Evolutionary conservation across 2,329 filamentous ascomycete genomes (phyloP).

Genomic region (Microsporum audouinii): DNA sequence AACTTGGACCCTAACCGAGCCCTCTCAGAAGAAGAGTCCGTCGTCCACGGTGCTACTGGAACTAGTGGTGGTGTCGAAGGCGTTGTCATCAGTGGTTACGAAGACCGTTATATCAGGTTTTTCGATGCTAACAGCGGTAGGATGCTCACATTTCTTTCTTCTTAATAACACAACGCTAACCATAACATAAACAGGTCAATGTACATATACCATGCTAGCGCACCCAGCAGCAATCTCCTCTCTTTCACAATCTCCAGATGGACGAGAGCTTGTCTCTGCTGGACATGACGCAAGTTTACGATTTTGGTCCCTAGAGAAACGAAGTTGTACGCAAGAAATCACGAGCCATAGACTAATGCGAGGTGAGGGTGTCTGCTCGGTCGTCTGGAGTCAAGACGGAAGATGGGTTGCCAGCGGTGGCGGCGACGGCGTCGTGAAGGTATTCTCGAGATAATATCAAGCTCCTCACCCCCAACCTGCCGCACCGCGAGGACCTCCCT

Average conservation of each 20-base stretch:
- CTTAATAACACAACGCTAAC: constrained; percentile 14
- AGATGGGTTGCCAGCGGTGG: constrained; percentile 90
- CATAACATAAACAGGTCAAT: constrained; percentile 59
- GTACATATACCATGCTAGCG: constrained; percentile 96
- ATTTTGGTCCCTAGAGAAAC: constrained; percentile 95
- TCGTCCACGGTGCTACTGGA: constrained; percentile 70
- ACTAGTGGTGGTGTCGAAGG: constrained; percentile 76
- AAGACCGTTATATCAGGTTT: constrained; percentile 91
- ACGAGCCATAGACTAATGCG: constrained; percentile 88
- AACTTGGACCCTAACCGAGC: constrained; percentile 51
- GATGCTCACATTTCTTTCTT: constrained; percentile 27
- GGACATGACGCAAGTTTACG: constrained; percentile 91
- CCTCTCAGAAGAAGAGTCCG: constrained; percentile 57
- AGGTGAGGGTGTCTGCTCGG: constrained; percentile 85
- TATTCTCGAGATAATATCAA: constrained; percentile 45
- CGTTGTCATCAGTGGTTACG: constrained; percentile 89
- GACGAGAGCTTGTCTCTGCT: constrained; percentile 84
- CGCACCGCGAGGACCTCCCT: background rate
- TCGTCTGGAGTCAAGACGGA: constrained; percentile 92
- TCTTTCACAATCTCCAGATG: constrained; percentile 83
- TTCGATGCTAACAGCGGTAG: constrained; percentile 98
- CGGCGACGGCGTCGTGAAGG: constrained; percentile 91
- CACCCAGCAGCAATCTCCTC: constrained; percentile 89
- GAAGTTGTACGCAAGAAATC: constrained; percentile 89
- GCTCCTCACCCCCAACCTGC: background rate